Percentiles rank a stretch among this genome's conserved stretches.
Evolutionary conservation across 179 eudicot species (phyloP).

Genomic region (Amaranthus tricolor): DNA sequence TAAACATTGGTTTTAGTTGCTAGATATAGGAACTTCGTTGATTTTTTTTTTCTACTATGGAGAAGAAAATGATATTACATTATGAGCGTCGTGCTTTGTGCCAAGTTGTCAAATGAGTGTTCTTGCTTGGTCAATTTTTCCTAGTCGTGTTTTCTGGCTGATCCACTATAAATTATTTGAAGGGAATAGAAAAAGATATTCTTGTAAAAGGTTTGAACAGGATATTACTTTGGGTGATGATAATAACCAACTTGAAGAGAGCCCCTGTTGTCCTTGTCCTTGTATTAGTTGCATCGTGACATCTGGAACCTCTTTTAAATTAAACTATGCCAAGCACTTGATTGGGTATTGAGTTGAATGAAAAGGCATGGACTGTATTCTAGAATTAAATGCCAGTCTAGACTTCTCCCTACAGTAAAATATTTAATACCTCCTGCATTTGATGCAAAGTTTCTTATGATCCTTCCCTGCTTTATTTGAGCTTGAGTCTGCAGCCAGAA

Average conservation of each 20-base stretch:
- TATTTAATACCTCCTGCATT: constrained; percentile 38
- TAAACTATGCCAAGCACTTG: constrained; percentile 27
- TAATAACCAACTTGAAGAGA: constrained; percentile 41
- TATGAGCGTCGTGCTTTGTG: background rate
- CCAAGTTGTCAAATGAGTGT: background rate
- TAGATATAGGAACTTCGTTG: background rate
- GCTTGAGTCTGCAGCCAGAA: background rate
- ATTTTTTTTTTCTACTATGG: background rate
- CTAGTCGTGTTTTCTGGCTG: constrained; percentile 8
- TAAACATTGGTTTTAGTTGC: background rate
- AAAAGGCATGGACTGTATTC: constrained; percentile 74
- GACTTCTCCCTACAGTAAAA: constrained; percentile 52
- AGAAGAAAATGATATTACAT: background rate
- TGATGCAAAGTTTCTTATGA: constrained; percentile 52
- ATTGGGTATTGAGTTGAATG: constrained; percentile 49
- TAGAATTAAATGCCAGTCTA: constrained; percentile 62
- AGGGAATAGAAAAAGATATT: constrained; percentile 50
- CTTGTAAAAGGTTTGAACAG: constrained; percentile 76
- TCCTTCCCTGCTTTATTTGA: constrained; percentile 31
- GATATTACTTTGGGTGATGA: constrained; percentile 32
- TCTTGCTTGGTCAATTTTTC: background rate
- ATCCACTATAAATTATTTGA: background rate
- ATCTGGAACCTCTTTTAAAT: constrained; percentile 62
- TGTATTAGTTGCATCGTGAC: constrained; percentile 62
- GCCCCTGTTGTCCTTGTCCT: constrained; percentile 67